Evolutionary conservation across 208 protist species (phyloP).

Genomic region (Spongospora subterranea): DNA sequence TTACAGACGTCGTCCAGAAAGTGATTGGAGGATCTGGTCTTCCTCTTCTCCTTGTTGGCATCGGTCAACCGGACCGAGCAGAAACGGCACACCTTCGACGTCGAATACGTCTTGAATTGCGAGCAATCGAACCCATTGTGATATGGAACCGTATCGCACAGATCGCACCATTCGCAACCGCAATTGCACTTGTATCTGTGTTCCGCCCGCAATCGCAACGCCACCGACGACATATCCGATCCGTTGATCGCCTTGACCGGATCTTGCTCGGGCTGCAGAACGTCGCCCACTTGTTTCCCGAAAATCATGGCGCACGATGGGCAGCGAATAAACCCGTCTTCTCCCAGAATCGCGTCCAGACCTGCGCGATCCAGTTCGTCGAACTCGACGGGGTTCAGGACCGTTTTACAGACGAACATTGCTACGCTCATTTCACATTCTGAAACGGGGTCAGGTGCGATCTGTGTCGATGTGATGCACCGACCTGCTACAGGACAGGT

Average conservation of each 20-base stretch:
- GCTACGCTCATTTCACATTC: neutral
- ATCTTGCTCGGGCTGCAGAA: constrained; percentile 3
- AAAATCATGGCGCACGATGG: neutral
- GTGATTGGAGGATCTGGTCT: neutral
- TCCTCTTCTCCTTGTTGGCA: too few species aligned
- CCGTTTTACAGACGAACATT: neutral
- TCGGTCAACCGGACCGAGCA: neutral
- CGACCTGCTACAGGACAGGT: neutral
- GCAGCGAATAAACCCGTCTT: neutral
- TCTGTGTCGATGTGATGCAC: neutral
- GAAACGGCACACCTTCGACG: neutral
- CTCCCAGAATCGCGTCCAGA: neutral
- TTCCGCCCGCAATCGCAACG: neutral
- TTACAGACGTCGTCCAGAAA: neutral
- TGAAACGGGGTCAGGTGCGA: neutral
- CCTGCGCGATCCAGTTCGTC: neutral
- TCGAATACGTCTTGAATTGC: constrained; percentile 10
- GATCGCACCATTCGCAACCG: neutral
- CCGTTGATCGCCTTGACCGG: neutral
- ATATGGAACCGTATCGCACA: constrained; percentile 4
- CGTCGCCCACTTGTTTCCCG: constrained; percentile 11
- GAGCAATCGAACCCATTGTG: constrained; percentile 38
- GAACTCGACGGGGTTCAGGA: neutral
- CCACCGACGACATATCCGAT: neutral
- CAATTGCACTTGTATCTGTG: constrained; percentile 28